Conservation (phyloP, 169 alveolate species). For the Cryptosporidium parvum region DNA sequence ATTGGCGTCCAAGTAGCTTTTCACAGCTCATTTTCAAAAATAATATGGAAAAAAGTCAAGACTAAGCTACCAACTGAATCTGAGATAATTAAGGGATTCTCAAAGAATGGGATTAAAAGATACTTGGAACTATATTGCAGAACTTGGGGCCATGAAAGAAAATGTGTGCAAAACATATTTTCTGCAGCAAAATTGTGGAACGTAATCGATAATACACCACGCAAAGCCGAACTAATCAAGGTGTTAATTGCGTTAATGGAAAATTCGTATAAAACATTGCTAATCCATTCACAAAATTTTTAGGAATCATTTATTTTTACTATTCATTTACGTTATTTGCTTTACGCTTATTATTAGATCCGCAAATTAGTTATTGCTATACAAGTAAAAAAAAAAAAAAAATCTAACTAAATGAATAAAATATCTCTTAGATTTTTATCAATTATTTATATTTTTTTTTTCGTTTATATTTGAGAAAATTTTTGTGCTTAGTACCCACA, state of each 20-base stretch:
- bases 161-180: slow-evolving; percentile 13
- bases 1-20: slow-evolving; percentile 3
- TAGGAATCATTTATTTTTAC: background rate
- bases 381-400: background rate
- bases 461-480: background rate
- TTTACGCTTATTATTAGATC: slow-evolving; percentile 9
- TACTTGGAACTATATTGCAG: slow-evolving; percentile 12
- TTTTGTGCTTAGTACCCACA: background rate
- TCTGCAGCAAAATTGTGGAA: slow-evolving; percentile 20
- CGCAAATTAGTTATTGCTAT: background rate
- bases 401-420: background rate
- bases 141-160: slow-evolving; percentile 18
- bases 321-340: background rate
- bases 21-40: background rate
- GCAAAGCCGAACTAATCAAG: slow-evolving; percentile 10
- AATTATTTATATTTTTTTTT: background rate
- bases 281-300: background rate
- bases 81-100: slow-evolving; percentile 31
- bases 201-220: slow-evolving; percentile 10
- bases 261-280: background rate
- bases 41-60: slow-evolving; percentile 14
- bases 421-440: background rate
- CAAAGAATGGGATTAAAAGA: slow-evolving; percentile 8
- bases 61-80: slow-evolving; percentile 9
- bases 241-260: slow-evolving; percentile 17